These are phyloP conservation scores for Calocera cornea DNA, from an alignment of 768 basidiomycete species.

Conservation along the genomic window DNA sequence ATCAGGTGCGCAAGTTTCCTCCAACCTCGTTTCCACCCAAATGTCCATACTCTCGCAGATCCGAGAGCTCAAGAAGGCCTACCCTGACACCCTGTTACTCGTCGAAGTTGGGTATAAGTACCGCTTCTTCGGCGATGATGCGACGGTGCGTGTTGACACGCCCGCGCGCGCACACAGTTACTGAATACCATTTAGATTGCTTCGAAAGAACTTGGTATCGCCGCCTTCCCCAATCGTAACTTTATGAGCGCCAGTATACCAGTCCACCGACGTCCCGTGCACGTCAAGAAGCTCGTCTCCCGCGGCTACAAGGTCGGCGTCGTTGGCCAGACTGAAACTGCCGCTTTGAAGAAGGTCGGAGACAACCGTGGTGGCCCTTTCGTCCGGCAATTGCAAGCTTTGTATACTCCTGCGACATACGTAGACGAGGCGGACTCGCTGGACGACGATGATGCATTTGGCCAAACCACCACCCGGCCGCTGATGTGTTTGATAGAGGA, in stretches of 20 bases:
- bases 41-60: conserved; percentile 28
- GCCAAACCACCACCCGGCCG: conserved; percentile 46
- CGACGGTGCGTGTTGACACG: conserved; percentile 36
- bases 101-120: conserved; percentile 78
- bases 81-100: conserved; percentile 57
- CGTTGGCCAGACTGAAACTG: conserved; percentile 71
- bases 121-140: conserved; percentile 72
- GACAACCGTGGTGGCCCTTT: conserved; percentile 65
- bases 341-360: conserved; percentile 72
- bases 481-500: conserved; percentile 64
- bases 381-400: conserved; percentile 53
- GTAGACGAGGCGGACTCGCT: conserved; percentile 46
- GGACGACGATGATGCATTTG: conserved; percentile 17
- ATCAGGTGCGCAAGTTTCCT: conserved; percentile 35
- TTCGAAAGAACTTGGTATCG: conserved; percentile 63
- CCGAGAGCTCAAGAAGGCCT: conserved; percentile 44
- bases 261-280: conserved; percentile 35
- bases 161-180: background rate
- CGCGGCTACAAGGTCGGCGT: conserved; percentile 64
- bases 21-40: background rate
- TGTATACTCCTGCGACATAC: conserved; percentile 82
- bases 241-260: conserved; percentile 67
- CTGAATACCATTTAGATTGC: conserved; percentile 39
- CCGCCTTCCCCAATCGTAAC: conserved; percentile 56
- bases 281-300: conserved; percentile 37